Evolutionary conservation across 257 asterid genomes (phyloP).

Genomic region (Fraxinus anomala): DNA sequence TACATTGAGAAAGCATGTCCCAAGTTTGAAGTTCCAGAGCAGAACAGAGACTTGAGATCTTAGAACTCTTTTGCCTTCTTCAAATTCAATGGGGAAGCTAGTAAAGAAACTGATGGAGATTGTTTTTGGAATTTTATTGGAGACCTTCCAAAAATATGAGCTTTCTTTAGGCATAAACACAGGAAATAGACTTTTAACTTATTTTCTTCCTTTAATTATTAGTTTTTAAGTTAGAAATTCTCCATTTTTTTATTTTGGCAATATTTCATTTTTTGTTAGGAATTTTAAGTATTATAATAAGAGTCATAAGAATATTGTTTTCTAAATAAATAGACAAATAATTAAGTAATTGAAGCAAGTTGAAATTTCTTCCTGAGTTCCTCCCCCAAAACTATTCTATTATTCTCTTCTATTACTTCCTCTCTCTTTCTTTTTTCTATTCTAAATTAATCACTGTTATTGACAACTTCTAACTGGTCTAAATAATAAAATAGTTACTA

Average conservation of each 20-base stretch:
- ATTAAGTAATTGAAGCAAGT: neutral
- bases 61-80: conserved; percentile 2
- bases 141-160: neutral
- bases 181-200: neutral
- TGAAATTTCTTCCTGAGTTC: neutral
- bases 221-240: neutral
- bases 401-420: neutral
- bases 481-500: neutral
- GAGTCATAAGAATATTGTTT: neutral
- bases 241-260: neutral
- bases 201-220: neutral
- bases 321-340: neutral
- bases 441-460: neutral
- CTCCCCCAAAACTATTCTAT: neutral
- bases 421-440: neutral
- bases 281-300: neutral
- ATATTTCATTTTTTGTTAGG: neutral
- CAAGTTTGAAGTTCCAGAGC: neutral
- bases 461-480: neutral
- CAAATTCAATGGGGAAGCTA: neutral
- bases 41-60: neutral
- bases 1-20: neutral
- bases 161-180: neutral
- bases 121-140: neutral
- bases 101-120: neutral